A percentile compares a stretch with the other conserved stretches of the same genome.
Evolutionary conservation across 2,329 filamentous ascomycete genomes (phyloP).

Genomic region (Talaromyces islandicus): DNA sequence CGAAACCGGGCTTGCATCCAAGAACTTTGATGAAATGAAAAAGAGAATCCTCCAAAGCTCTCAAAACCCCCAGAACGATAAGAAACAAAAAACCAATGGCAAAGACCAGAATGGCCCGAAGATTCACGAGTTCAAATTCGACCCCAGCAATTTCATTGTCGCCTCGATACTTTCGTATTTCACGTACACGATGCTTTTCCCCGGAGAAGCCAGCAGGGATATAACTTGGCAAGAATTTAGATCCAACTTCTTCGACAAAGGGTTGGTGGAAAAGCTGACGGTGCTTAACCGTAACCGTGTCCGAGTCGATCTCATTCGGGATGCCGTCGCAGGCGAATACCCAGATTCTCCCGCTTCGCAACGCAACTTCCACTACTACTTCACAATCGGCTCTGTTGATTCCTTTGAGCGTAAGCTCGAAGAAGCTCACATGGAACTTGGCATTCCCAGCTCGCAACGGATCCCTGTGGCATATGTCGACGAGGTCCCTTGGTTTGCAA

Average conservation of each 20-base stretch:
- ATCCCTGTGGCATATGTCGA: slow-evolving; percentile 86
- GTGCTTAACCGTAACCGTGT: slow-evolving; percentile 74
- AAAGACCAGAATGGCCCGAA: slow-evolving; percentile 26
- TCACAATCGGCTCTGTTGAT: slow-evolving; percentile 91
- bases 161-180: slow-evolving; percentile 58
- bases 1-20: not conserved
- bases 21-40: not conserved
- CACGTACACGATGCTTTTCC: slow-evolving; percentile 59
- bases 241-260: slow-evolving; percentile 90
- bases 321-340: slow-evolving; percentile 65
- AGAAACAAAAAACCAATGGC: slow-evolving; percentile 26
- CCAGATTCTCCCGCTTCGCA: slow-evolving; percentile 67
- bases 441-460: slow-evolving; percentile 77
- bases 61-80: slow-evolving; percentile 15
- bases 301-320: slow-evolving; percentile 71
- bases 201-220: slow-evolving; percentile 62
- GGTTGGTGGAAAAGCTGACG: slow-evolving; percentile 85
- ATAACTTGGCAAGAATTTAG: slow-evolving; percentile 98
- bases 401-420: slow-evolving; percentile 86
- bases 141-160: slow-evolving; percentile 52
- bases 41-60: not conserved
- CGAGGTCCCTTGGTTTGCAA: slow-evolving; percentile 67
- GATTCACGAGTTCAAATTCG: slow-evolving; percentile 45
- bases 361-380: slow-evolving; percentile 76
- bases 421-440: slow-evolving; percentile 78